Percentiles rank a stretch among this genome's conserved stretches.
Conservation (phyloP, 441 rosid genomes). For the Corymbia calophylla region DNA sequence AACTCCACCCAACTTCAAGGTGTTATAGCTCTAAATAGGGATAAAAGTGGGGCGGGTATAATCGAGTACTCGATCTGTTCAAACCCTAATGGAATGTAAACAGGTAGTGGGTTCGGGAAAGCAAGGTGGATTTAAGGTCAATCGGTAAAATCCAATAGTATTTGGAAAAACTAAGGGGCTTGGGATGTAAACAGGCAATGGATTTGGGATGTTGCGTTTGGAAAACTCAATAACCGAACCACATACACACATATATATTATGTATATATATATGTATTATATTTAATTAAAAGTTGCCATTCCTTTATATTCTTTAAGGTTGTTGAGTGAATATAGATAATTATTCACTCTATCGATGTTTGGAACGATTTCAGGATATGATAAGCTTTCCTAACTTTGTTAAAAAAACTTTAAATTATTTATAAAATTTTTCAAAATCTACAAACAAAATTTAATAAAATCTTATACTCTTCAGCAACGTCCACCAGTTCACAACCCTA, state of each 20-base stretch:
- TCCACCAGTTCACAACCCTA: neutral
- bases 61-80: neutral
- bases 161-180: neutral
- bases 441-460: neutral
- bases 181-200: neutral
- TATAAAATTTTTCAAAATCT: neutral
- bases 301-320: neutral
- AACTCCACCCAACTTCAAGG: neutral
- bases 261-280: neutral
- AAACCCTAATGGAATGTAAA: neutral
- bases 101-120: neutral
- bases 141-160: neutral
- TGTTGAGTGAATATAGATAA: neutral
- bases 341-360: neutral
- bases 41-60: neutral
- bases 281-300: neutral
- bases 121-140: neutral
- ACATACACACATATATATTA: neutral
- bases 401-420: neutral
- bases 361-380: neutral
- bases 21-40: neutral
- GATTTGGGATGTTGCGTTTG: neutral
- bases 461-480: neutral
- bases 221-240: neutral
- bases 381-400: neutral